Conservation (phyloP, 2,329 filamentous ascomycete species). For the Nemania serpens region DNA sequence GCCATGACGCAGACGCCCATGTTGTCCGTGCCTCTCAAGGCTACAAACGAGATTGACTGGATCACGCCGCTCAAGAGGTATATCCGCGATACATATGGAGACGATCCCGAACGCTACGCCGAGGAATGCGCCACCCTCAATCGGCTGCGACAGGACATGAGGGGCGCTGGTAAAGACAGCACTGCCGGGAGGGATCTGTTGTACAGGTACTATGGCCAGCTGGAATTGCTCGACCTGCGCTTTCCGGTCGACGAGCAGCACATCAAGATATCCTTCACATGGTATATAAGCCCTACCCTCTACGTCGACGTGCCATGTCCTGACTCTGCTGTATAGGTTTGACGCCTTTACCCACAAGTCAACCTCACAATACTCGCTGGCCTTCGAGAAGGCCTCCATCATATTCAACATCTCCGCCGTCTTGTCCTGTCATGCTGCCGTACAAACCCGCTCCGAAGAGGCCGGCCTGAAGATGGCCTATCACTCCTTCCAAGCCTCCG, state of each 20-base stretch:
- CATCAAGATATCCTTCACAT: conserved; percentile 98
- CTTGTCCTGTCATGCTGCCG: conserved; percentile 90
- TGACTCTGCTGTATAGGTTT: conserved; percentile 65
- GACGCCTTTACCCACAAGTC: conserved; percentile 99
- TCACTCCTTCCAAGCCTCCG: conserved; percentile 96
- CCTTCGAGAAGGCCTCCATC: conserved; percentile 97
- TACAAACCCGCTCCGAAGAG: conserved; percentile 91
- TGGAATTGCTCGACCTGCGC: conserved; percentile 89
- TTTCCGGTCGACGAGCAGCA: conserved; percentile 99
- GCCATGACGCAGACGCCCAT: conserved; percentile 85
- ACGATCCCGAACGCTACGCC: conserved; percentile 93
- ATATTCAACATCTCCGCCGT: conserved; percentile 99
- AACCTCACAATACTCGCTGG: conserved; percentile 95
- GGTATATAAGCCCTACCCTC: conserved; percentile 58
- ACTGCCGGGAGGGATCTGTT: conserved; percentile 90
- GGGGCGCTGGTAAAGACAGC: conserved; percentile 95
- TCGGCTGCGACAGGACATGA: conserved; percentile 95
- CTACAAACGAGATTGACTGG: conserved; percentile 99
- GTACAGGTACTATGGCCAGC: conserved; percentile 96
- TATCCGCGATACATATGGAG: conserved; percentile 91
- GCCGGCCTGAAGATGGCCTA: conserved; percentile 94
- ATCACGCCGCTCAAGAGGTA: conserved; percentile 87
- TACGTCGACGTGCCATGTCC: conserved; percentile 17
- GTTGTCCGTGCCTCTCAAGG: conserved; percentile 91
- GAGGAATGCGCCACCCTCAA: conserved; percentile 96